Base-by-base conservation (phyloP, 164 flowering plant species). In the Taxillus chinensis region DNA sequence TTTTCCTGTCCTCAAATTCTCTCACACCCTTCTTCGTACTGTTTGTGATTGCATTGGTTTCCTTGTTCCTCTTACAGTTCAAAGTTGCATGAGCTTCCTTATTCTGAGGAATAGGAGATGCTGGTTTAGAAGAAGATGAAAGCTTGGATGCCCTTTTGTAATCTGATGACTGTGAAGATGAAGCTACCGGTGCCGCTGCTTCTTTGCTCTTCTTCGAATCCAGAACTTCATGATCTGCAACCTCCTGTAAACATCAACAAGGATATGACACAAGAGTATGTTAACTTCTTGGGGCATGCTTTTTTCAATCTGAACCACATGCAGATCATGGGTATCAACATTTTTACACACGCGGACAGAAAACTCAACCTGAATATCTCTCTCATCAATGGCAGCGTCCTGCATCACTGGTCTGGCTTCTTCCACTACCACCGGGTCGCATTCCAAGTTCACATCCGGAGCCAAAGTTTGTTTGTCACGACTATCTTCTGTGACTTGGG, bases 211-310 rank as follows among this genome's bases (percentile, higher is more conserved):
- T 70, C 54, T 55, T 59, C 57, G 61, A 63, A 45, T 65, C 67
- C 45, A 60, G 49, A 61, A 41, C 66, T 58, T 69, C 70, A 73
- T 57, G 62, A 63, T 56, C 60, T 49, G 55, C 61, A 54, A 63
- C 43, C 60, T 75, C 79, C 89, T 84, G 78, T 39, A 60, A 38
- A 11, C n/a, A 14, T 57, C 40, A 43, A 53, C 9, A 63, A 8
- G 46, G 39, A 8, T 52, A 6, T 50, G 2, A 16, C 16, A 39
- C 45, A 38, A 9, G 7, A 43, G 46, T 5, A 43, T 11, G 27
- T 41, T 48, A 67, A 78, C 82, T 77, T 69, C 63, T 14, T 52
- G 15, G 14, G 67, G 66, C 45, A 50, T 55, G 55, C 64, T 68
- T 42, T 69, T 72, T 39, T 59, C 69, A 45, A 53, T 68, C 39